phyloP scores from a whole-genome alignment of 805 yeast genomes.

The Kazachstania viticola region DNA sequence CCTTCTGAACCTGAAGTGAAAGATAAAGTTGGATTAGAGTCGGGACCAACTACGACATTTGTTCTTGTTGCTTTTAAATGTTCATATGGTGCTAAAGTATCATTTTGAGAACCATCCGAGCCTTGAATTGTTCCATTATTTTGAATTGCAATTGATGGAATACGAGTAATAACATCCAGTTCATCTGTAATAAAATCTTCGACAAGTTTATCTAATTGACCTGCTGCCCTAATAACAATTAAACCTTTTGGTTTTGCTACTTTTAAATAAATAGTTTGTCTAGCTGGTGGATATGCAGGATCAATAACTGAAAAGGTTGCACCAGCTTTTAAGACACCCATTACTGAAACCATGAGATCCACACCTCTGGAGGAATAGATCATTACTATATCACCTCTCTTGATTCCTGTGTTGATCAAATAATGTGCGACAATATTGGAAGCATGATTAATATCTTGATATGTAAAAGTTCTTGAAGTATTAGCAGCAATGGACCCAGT shows the following conservation, averaged over 20 bases:
- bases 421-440: slow-evolving; percentile 90
- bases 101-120: slow-evolving; percentile 26
- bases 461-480: slow-evolving; percentile 58
- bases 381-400: slow-evolving; percentile 91
- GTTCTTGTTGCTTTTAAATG: slow-evolving; percentile 47
- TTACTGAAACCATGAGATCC: slow-evolving; percentile 89
- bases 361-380: slow-evolving; percentile 97
- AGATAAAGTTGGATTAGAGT: slow-evolving; percentile 89
- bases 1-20: slow-evolving; percentile 98
- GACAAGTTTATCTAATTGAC: slow-evolving; percentile 64
- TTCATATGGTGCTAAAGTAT: slow-evolving; percentile 39
- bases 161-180: slow-evolving; percentile 55
- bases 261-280: slow-evolving; percentile 85
- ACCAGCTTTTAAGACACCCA: slow-evolving; percentile 97
- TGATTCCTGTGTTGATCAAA: slow-evolving; percentile 67
- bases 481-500: slow-evolving; percentile 48
- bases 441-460: slow-evolving; percentile 81
- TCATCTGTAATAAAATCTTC: slow-evolving; percentile 66
- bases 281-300: slow-evolving; percentile 97
- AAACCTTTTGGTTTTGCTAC: slow-evolving; percentile 92
- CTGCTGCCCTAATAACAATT: slow-evolving; percentile 85
- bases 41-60: slow-evolving; percentile 93
- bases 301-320: slow-evolving; percentile 97
- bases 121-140: slow-evolving; percentile 72
- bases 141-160: slow-evolving; percentile 67